Percentiles rank a stretch among this genome's conserved stretches.
These are phyloP conservation scores for Agaricales sp. DNA, from an alignment of 1,284 basidiomycete species.

Conservation along the genomic window DNA sequence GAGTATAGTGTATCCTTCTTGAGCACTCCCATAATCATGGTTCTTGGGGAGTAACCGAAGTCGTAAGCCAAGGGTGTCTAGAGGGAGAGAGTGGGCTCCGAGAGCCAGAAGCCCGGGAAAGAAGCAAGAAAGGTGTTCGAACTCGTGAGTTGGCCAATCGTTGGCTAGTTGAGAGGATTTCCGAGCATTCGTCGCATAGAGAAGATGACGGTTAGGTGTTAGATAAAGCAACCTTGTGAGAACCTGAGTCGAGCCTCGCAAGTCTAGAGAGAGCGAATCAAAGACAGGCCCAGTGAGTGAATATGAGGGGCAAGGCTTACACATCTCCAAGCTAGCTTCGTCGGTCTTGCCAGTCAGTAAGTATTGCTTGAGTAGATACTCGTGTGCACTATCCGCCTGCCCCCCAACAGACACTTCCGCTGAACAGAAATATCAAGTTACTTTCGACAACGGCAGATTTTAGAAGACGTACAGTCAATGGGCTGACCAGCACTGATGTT, in stretches of 20 bases:
- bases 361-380: slow-evolving; percentile 69
- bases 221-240: slow-evolving; percentile 58
- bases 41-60: slow-evolving; percentile 22
- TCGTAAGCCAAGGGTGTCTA: slow-evolving; percentile 40
- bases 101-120: slow-evolving; percentile 69
- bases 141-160: slow-evolving; percentile 34
- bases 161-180: slow-evolving; percentile 17
- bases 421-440: background rate
- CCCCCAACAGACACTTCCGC: slow-evolving; percentile 26
- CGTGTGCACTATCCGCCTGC: slow-evolving; percentile 60
- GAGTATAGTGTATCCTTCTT: slow-evolving; percentile 24
- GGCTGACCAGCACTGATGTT: slow-evolving; percentile 31
- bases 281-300: slow-evolving; percentile 2
- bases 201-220: slow-evolving; percentile 50
- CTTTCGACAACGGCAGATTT: background rate
- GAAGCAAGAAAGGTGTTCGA: slow-evolving; percentile 76
- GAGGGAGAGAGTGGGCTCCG: slow-evolving; percentile 50
- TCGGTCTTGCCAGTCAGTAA: slow-evolving; percentile 53
- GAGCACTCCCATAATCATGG: slow-evolving; percentile 25
- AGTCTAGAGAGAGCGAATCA: slow-evolving; percentile 30
- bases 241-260: slow-evolving; percentile 49
- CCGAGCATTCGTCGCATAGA: slow-evolving; percentile 57
- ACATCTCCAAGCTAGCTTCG: slow-evolving; percentile 47
- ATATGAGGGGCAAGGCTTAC: slow-evolving; percentile 27
- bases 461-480: slow-evolving; percentile 20